Evolutionary conservation across 2,329 filamentous ascomycete species (phyloP).

Genomic region (Phialocephala sp.): DNA sequence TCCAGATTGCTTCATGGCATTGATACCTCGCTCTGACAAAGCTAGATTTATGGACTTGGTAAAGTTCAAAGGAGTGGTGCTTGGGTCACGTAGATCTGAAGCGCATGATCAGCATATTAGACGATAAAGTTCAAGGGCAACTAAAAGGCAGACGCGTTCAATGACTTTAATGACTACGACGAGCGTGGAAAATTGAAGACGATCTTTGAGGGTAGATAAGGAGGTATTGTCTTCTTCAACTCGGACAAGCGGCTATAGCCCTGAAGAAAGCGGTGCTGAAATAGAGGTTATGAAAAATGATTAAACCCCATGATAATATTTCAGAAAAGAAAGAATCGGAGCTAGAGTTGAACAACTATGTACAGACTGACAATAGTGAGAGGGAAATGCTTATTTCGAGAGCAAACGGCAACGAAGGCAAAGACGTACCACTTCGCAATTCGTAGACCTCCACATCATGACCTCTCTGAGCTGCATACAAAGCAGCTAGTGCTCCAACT

Average conservation of each 20-base stretch:
- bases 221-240: not conserved
- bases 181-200: not conserved
- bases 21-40: slow-evolving; percentile 90
- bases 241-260: slow-evolving; percentile 3
- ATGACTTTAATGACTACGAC: not conserved
- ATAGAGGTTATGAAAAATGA: not conserved
- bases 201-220: not conserved
- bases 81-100: slow-evolving; percentile 82
- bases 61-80: slow-evolving; percentile 87
- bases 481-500: slow-evolving; percentile 86
- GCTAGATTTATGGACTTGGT: slow-evolving; percentile 99
- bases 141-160: too few relatives aligned
- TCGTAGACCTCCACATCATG: slow-evolving; percentile 95
- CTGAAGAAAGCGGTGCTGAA: not conserved
- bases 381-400: not conserved
- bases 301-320: not conserved
- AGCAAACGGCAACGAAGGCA: slow-evolving; percentile 10
- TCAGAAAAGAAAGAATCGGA: not conserved
- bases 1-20: slow-evolving; percentile 77
- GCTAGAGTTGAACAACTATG: not conserved
- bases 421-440: slow-evolving; percentile 76
- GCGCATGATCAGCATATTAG: not conserved
- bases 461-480: slow-evolving; percentile 89
- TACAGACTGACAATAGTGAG: not conserved
- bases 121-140: too few relatives aligned